Evolutionary conservation across 129 eudicot genomes (phyloP).

Genomic region (Erigeron canadensis): DNA sequence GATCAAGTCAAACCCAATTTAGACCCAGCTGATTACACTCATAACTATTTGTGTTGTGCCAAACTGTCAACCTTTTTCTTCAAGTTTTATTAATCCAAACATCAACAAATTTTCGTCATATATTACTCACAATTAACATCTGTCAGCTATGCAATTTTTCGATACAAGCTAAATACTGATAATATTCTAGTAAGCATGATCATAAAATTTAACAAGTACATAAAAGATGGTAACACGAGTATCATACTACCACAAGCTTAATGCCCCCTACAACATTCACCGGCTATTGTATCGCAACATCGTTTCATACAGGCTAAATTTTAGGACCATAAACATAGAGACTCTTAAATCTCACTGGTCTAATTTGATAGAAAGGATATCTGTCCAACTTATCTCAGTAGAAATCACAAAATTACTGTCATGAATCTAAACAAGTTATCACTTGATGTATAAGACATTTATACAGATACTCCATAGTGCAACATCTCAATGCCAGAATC

Average conservation of each 20-base stretch:
- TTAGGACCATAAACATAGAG: not conserved
- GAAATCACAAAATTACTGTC: no score
- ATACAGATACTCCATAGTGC: no score
- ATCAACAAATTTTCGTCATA: no score
- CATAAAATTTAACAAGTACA: not conserved
- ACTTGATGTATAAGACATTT: no score
- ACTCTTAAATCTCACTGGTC: not conserved
- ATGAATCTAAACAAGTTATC: no score
- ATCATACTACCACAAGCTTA: not conserved
- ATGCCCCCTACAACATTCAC: not conserved
- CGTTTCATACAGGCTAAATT: not conserved
- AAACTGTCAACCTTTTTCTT: not conserved
- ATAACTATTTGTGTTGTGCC: not conserved
- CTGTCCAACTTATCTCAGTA: not conserved
- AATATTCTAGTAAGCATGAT: not conserved
- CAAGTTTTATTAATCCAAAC: not conserved
- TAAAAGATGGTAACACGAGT: not conserved
- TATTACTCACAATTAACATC: no score
- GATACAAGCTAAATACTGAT: not conserved
- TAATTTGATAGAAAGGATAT: not conserved
- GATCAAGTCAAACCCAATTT: constrained; percentile 12
- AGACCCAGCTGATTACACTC: no score
- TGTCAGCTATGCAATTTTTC: no score
- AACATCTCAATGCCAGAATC: no score
- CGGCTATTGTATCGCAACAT: constrained; percentile 1